Base-by-base conservation (phyloP, 2,329 filamentous ascomycete genomes). In the Westerdykella sp. region DNA sequence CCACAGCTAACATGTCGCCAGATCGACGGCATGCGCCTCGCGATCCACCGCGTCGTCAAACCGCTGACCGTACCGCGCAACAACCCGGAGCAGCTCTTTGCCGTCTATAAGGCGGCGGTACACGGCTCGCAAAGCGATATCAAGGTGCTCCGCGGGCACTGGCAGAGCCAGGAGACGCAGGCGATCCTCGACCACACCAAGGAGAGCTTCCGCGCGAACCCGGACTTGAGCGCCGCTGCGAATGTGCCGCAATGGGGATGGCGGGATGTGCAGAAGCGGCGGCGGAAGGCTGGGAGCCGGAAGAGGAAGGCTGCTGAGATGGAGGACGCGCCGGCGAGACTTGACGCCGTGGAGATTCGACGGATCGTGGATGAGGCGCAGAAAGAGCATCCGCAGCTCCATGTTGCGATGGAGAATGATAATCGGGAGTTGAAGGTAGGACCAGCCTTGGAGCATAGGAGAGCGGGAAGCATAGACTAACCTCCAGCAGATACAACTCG, bases 21-120 rank as follows among this genome's bases (percentile, higher is more conserved):
- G 70, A 56, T 75, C 16, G 64, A 73, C 32, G 52, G 59, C 31
- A 57, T 73, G 5, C 70, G 72, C 41, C 60, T 67, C 9, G 61
- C 67, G 2, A 66, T 75, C 16, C 70, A 70, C 5, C 62, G 62
- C 12, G 56, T 74, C 15, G 59, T 73, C 30, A 53, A 66, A 9
- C 70, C 70, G 2, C 62, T 74, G 34, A 55, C 55, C 35, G 48
- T 49, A 5, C 47, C 57, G 12, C 52, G 56, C 7, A 54, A 44
- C 11, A 48, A 41, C 22, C 43, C 49, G 21, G 52, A 63, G 7
- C 54, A 63, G 4, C 60, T 69, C 15, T 71, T 67, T 54, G 60
- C 57, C 39, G 55, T 62, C 12, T 63, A 69, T 40, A 67, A 65
- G 38, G 58, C 66, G 28, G 61, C 66, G 14, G 64, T 69, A 4